Evolutionary conservation across 805 yeast species (phyloP).

Genomic region (Priceomyces haplophilus): DNA sequence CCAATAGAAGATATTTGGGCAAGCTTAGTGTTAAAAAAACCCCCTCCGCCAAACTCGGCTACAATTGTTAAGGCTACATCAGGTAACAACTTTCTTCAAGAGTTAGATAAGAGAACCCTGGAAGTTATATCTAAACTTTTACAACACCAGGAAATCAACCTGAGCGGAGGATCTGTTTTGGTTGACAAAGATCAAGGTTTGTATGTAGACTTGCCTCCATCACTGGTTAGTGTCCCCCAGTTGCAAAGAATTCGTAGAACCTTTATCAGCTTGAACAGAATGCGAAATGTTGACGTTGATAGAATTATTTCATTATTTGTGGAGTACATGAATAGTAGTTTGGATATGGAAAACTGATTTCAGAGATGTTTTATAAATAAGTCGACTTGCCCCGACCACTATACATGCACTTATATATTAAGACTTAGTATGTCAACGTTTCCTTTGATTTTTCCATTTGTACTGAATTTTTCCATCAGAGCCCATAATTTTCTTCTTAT

Average conservation of each 20-base stretch:
- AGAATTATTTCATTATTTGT: constrained; percentile 72
- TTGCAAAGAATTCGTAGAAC: constrained; percentile 81
- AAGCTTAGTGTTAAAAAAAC: constrained; percentile 55
- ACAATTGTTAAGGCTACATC: constrained; percentile 80
- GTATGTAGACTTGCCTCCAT: constrained; percentile 60
- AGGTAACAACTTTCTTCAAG: constrained; percentile 70
- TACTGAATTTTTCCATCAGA: constrained; percentile 65
- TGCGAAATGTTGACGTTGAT: constrained; percentile 67
- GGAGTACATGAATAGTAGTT: constrained; percentile 69
- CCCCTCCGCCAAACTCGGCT: constrained; percentile 79
- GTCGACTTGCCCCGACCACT: background rate
- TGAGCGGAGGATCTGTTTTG: constrained; percentile 49
- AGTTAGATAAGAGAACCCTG: constrained; percentile 70
- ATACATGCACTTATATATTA: background rate
- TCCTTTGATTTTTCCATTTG: constrained; percentile 84
- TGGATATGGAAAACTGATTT: constrained; percentile 31
- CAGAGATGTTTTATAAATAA: background rate
- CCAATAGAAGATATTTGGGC: constrained; percentile 70
- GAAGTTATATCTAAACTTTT: constrained; percentile 59
- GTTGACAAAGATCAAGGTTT: constrained; percentile 43
- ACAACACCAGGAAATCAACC: constrained; percentile 55
- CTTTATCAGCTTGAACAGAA: constrained; percentile 74
- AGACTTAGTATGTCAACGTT: constrained; percentile 31
- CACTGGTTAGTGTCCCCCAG: constrained; percentile 65
- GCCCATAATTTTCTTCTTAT: constrained; percentile 69